Evolutionary conservation across 1,284 basidiomycete species (phyloP).

Genomic region (Fomitiporia mediterranea): DNA sequence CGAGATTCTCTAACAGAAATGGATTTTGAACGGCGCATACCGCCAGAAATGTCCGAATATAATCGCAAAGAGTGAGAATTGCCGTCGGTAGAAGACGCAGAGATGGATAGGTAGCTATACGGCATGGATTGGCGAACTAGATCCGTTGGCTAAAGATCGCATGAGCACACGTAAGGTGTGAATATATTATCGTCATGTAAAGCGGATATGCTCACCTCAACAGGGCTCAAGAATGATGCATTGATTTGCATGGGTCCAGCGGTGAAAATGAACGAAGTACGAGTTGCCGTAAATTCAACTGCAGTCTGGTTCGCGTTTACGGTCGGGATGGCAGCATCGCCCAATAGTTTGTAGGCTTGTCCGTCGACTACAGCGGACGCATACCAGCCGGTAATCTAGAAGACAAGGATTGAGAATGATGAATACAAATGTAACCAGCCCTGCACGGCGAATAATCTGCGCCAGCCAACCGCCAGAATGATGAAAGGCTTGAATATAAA

Average conservation of each 20-base stretch:
- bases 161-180: not conserved
- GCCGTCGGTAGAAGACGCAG: slow-evolving; percentile 25
- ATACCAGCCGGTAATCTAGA: slow-evolving; percentile 33
- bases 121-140: slow-evolving; percentile 26
- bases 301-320: slow-evolving; percentile 12
- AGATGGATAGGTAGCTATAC: slow-evolving; percentile 26
- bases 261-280: slow-evolving; percentile 30
- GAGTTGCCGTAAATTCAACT: slow-evolving; percentile 33
- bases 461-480: no score
- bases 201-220: slow-evolving; percentile 31
- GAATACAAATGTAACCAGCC: no score
- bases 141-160: slow-evolving; percentile 17
- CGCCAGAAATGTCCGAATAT: slow-evolving; percentile 24
- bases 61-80: slow-evolving; percentile 22
- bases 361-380: slow-evolving; percentile 37
- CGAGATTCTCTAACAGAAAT: no score
- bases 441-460: no score
- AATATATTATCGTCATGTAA: not conserved
- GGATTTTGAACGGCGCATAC: no score
- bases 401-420: not conserved
- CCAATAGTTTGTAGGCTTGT: slow-evolving; percentile 23
- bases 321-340: slow-evolving; percentile 15
- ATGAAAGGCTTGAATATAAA: no score
- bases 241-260: slow-evolving; percentile 38
- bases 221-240: slow-evolving; percentile 36